A percentile compares a stretch with the other conserved stretches of the same genome.
Conservation (phyloP, 352 stramenopile genomes). For the Hyaloperonospora brassicae region DNA sequence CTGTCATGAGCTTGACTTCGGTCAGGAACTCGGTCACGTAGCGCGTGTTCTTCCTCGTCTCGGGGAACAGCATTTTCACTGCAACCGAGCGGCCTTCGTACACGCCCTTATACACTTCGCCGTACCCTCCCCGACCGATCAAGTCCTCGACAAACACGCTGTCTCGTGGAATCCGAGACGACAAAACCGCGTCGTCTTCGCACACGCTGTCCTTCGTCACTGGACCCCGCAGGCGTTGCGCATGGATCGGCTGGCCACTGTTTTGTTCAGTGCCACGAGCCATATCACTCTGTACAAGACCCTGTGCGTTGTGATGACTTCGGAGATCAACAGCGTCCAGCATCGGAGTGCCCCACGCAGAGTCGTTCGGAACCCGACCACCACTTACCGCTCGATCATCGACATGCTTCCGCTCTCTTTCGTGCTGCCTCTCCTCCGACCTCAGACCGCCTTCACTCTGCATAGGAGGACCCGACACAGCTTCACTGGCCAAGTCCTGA, state of each 20-base stretch:
- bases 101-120: constrained; percentile 42
- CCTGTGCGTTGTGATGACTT: constrained; percentile 8
- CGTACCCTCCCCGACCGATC: constrained; percentile 44
- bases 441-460: constrained; percentile 11
- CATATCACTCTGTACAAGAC: constrained; percentile 12
- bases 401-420: constrained; percentile 10
- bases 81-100: constrained; percentile 33
- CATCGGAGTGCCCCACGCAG: constrained; percentile 8
- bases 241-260: constrained; percentile 10
- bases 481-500: constrained; percentile 14
- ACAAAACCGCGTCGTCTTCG: constrained; percentile 38
- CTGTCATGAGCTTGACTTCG: constrained; percentile 44
- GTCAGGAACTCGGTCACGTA: constrained; percentile 43
- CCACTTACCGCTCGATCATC: constrained; percentile 3
- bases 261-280: constrained; percentile 3
- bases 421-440: constrained; percentile 11
- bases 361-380: constrained; percentile 9
- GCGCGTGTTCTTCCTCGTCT: constrained; percentile 28
- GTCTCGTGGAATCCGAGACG: constrained; percentile 36
- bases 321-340: constrained; percentile 5
- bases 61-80: constrained; percentile 45
- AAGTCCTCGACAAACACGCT: constrained; percentile 29
- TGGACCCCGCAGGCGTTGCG: constrained; percentile 17
- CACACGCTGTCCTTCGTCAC: constrained; percentile 33
- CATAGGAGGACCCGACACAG: constrained; percentile 11